Percentiles rank a stretch among this genome's conserved stretches.
Conservation (phyloP, 2,329 filamentous ascomycete genomes). For the Neonectria punicea region DNA sequence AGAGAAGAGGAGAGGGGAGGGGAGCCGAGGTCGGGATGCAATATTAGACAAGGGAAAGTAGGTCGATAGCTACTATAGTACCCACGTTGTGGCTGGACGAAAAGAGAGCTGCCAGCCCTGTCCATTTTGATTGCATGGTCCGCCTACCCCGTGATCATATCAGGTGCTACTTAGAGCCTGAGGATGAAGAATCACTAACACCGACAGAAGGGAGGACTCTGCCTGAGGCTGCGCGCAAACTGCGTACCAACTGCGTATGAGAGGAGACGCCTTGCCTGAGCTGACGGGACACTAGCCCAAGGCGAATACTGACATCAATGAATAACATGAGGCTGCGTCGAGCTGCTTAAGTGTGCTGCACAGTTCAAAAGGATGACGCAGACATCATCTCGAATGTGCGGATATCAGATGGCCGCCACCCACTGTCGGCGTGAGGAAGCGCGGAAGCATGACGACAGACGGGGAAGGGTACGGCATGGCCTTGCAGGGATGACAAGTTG, state of each 20-base stretch:
- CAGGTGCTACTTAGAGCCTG: neutral
- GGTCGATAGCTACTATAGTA: neutral
- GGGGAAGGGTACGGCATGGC: slow-evolving; percentile 1
- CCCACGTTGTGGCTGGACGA: neutral
- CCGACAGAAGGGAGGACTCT: slow-evolving; percentile 27
- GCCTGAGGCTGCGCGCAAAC: neutral
- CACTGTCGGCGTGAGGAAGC: neutral
- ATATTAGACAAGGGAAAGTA: neutral
- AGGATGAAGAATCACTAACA: slow-evolving; percentile 15
- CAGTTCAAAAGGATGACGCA: neutral
- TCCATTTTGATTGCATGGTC: slow-evolving; percentile 12
- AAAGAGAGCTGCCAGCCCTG: neutral
- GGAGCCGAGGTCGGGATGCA: neutral
- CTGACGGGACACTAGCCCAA: no score
- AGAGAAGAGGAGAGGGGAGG: neutral
- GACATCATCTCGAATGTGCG: neutral
- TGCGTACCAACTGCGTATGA: neutral
- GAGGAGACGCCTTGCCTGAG: neutral
- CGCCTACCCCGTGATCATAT: slow-evolving; percentile 7
- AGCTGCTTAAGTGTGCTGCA: neutral
- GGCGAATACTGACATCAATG: neutral
- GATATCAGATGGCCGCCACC: neutral
- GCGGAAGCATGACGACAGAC: neutral
- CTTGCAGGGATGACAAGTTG: neutral
- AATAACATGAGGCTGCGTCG: neutral